Base-by-base conservation (phyloP, 2,329 filamentous ascomycete species). In the Verticillium nubilum region DNA sequence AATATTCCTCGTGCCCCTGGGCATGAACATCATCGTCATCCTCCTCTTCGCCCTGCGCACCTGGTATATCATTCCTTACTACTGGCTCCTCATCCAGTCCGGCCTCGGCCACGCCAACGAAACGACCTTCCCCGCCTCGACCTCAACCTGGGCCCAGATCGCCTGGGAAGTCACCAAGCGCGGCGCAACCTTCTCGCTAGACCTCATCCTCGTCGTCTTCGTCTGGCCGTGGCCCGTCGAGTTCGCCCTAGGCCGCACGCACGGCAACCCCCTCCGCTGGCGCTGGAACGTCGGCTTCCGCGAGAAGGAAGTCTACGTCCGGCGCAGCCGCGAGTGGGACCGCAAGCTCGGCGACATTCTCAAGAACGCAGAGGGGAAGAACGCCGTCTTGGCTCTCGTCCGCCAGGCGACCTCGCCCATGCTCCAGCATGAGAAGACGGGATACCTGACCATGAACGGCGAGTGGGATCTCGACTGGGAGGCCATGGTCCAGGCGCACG, bases 391-490 rank as follows among this genome's bases (percentile, higher is more conserved):
- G 65, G 79, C 79, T 13, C 80, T 85, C 60, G 74, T 96, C 53
- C 73, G 86, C 62, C 81, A 85, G 2, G 93, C 91, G 2, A 88
- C 93, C 4, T 82, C 87, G 17, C 83, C 86, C 25, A 75, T 85
- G 67, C 80, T 87, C 57, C 78, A 94, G 67, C 78, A 82, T 66
- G 81, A 86, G 66, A 97, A 96, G 81, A 97, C 92, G 29, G 92
- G 92, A 23, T 96, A 96, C 70, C 75, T 96, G 63, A 87, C 95
- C 65, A 90, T 96, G 80, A 90, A 93, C 70, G 84, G 82, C 62
- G 84, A 92, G 62, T 98, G 92, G 88, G 90, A 96, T 72, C 78
- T 97, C 61, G 92, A 97, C 71, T 97, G 93, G 82, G 80, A 81
- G 54, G 82, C 83, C 23, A 97, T 97, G 91, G 78, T 92, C 13